phyloP scores from a whole-genome alignment of 345 rosid genomes.

The Arabis hirsuta region DNA sequence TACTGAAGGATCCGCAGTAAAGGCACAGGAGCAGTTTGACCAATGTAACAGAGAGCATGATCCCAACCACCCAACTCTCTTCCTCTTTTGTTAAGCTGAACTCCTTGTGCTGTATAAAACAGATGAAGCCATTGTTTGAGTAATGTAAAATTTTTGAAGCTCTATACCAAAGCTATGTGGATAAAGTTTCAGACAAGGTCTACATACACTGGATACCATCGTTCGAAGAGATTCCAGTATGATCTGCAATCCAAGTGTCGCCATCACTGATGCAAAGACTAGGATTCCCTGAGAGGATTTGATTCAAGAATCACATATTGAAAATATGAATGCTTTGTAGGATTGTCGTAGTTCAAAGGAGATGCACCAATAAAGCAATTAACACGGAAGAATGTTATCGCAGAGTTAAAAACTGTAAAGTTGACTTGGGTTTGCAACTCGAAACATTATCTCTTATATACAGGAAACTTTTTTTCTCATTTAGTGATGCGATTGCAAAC shows the following conservation, averaged over 20 bases:
- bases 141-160: conserved; percentile 15
- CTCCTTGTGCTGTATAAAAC: conserved; percentile 61
- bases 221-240: conserved; percentile 87
- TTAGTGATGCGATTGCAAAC: no score
- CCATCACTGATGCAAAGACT: conserved; percentile 99
- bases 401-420: no score
- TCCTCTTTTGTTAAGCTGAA: conserved; percentile 69
- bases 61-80: conserved; percentile 92
- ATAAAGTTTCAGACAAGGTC: conserved; percentile 27
- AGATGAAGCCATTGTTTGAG: conserved; percentile 31
- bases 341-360: not conserved
- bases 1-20: conserved; percentile 79
- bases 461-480: no score
- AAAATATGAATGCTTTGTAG: not conserved
- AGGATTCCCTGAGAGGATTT: conserved; percentile 82
- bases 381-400: not conserved
- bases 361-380: conserved; percentile 13
- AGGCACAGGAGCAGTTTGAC: conserved; percentile 74
- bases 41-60: conserved; percentile 90
- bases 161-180: conserved; percentile 22
- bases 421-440: no score
- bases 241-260: conserved; percentile 97
- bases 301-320: conserved; percentile 20
- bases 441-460: no score
- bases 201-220: conserved; percentile 74